phyloP scores from a whole-genome alignment of 139 green algal species.

The Chlorella sorokiniana region DNA sequence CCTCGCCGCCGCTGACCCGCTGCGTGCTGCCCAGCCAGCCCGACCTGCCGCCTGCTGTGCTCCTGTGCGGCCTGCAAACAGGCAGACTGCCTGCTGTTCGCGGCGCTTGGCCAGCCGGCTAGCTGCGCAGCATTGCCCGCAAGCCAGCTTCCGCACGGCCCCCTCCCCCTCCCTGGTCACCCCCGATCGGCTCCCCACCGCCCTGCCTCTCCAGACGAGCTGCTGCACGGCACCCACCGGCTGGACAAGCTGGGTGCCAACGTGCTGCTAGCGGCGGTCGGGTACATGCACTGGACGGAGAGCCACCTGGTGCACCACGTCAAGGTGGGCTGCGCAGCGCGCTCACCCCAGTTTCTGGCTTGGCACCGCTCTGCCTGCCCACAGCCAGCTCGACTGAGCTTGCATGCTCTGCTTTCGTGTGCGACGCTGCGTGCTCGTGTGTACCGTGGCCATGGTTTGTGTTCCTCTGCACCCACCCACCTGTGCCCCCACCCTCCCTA shows the following conservation, averaged over 20 bases:
- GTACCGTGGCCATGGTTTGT: too few species aligned
- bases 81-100: too few species aligned
- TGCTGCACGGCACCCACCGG: conserved; percentile 38
- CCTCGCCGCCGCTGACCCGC: neutral
- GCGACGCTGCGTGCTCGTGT: neutral
- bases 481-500: too few species aligned
- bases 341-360: neutral
- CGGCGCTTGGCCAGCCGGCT: too few species aligned
- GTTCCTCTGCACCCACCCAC: too few species aligned
- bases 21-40: neutral
- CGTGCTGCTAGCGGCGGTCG: conserved; percentile 42
- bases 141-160: too few species aligned
- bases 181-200: too few species aligned
- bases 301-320: conserved; percentile 62
- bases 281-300: conserved; percentile 63
- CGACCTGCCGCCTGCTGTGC: neutral
- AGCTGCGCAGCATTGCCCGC: too few species aligned
- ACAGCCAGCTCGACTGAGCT: neutral
- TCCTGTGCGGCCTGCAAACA: too few species aligned
- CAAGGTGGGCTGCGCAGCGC: conserved; percentile 31
- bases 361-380: neutral
- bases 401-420: too few species aligned
- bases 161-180: too few species aligned
- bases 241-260: conserved; percentile 45
- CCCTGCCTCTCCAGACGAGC: neutral